A percentile compares a stretch with the other conserved stretches of the same genome.
phyloP scores from a whole-genome alignment of 148 eudicot genomes.

The Pharnaceum exiguum region DNA sequence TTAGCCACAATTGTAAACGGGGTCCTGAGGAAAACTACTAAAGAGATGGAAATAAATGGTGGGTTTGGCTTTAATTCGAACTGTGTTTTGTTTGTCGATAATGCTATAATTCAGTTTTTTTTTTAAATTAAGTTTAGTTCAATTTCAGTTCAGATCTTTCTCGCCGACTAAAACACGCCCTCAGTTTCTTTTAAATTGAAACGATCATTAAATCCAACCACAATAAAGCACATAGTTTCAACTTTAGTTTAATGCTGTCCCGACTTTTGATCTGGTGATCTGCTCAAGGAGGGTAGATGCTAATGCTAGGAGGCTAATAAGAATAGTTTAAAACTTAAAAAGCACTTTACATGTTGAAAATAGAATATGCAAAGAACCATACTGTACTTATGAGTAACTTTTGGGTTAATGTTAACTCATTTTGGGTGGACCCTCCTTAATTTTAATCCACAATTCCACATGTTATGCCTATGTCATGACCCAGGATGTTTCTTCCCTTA shows the following conservation, averaged over 20 bases:
- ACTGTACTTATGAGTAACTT: constrained; percentile 12
- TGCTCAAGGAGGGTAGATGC: constrained; percentile 37
- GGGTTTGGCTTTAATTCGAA: constrained; percentile 17
- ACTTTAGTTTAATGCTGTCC: constrained; percentile 7
- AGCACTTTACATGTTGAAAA: background rate
- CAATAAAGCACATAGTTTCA: background rate
- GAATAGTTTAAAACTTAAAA: background rate
- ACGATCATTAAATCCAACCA: background rate
- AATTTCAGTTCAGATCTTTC: too few species aligned
- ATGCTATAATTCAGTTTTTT: too few species aligned
- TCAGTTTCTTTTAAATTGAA: background rate
- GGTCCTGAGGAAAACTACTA: constrained; percentile 87
- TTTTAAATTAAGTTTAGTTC: background rate
- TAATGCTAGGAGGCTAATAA: constrained; percentile 14
- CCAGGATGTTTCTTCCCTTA: constrained; percentile 47
- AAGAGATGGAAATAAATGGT: constrained; percentile 96
- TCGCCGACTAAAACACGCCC: too few species aligned
- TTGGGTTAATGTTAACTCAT: constrained; percentile 16
- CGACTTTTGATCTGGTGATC: constrained; percentile 20
- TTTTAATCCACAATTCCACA: constrained; percentile 86
- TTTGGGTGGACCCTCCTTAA: constrained; percentile 47
- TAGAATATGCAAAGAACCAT: constrained; percentile 15
- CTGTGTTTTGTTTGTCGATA: too few species aligned
- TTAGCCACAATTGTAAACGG: constrained; percentile 97
- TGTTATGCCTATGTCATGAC: constrained; percentile 64